These are phyloP conservation scores for Peronospora belbahrii DNA, from an alignment of 352 stramenopile genomes.

Conservation along the genomic window DNA sequence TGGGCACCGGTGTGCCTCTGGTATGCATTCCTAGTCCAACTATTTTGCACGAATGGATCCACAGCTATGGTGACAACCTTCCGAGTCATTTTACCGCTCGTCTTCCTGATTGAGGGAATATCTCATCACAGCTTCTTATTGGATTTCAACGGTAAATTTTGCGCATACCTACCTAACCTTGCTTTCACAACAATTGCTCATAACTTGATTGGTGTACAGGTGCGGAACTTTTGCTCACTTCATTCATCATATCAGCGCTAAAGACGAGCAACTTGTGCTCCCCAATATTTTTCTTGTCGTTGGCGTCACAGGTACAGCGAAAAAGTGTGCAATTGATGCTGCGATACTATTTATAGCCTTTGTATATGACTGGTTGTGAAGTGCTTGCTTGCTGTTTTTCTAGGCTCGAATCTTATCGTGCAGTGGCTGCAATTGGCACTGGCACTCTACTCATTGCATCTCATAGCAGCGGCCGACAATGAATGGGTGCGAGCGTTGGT, in stretches of 20 bases:
- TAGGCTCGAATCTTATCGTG: conserved; percentile 73
- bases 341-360: not conserved
- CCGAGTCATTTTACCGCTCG: conserved; percentile 71
- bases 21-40: conserved; percentile 85
- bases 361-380: conserved; percentile 13
- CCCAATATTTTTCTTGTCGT: conserved; percentile 75
- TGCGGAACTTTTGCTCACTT: conserved; percentile 72
- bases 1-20: conserved; percentile 85
- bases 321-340: not conserved
- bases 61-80: conserved; percentile 84
- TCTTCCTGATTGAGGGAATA: conserved; percentile 84
- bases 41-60: conserved; percentile 78
- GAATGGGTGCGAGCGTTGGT: conserved; percentile 48
- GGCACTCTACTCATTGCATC: conserved; percentile 77
- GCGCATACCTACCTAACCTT: not conserved
- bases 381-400: conserved; percentile 74
- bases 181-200: not conserved
- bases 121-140: conserved; percentile 86
- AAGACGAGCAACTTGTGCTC: conserved; percentile 84
- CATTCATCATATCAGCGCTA: conserved; percentile 80
- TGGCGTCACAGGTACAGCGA: conserved; percentile 55
- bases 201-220: conserved; percentile 24
- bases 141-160: conserved; percentile 72
- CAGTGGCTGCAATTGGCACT: conserved; percentile 80
- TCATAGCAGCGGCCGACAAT: conserved; percentile 65